Evolutionary conservation across 2,329 filamentous ascomycete species (phyloP), one percentile per base, ranked within the genome.

Genomic region (Colletotrichum limetticola): DNA sequence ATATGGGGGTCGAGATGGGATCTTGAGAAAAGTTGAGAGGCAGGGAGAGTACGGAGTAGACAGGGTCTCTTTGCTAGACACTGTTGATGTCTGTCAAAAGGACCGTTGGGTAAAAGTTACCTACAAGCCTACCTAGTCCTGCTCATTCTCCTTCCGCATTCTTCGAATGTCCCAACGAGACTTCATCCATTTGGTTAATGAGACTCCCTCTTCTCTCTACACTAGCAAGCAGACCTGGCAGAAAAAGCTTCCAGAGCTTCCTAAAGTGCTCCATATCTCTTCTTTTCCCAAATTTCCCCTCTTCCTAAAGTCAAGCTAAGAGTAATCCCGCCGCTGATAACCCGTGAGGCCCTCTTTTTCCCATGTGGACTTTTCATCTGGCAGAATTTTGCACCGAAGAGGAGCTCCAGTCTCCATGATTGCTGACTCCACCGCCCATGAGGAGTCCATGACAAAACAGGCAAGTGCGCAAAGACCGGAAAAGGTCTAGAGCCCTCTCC

Each of bases 401-500:
- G 66, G 66, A 68, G 30, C 58, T 32, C 66, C 37, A 42, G 37
- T 42, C 14, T 42, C 37, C 37, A 42, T 37, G 52, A 60, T 49
- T n/a, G 64, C 64, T 35, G 32, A 35, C 37, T 37, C 67, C 67
- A 65, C 61, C 22, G 32, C 32, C 32, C 11, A 35, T 35, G 32
- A 12, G 37, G 16, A 5, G 32, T 35, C 32, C 22, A 22, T 16
- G 37, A 46, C 46, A 28, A 35, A 61, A 32, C n/a, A 28, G 57
- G 64, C 58, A 58, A 26, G 24, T 22, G 56, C 16, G 56, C 22
- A 37, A 57, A 26, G 32, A 26, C 63, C 37, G 24, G 35, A 68
- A 62, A 49, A 19, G 65, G 64, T 46, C 58, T 63, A 68, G 66
- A 68, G 49, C 57, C n/a, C 24, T 28, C 26, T 42, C 66, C 58